These are phyloP conservation scores for Pseudogymnoascus sp. DNA, from an alignment of 2,329 filamentous ascomycete genomes.

Conservation along the genomic window DNA sequence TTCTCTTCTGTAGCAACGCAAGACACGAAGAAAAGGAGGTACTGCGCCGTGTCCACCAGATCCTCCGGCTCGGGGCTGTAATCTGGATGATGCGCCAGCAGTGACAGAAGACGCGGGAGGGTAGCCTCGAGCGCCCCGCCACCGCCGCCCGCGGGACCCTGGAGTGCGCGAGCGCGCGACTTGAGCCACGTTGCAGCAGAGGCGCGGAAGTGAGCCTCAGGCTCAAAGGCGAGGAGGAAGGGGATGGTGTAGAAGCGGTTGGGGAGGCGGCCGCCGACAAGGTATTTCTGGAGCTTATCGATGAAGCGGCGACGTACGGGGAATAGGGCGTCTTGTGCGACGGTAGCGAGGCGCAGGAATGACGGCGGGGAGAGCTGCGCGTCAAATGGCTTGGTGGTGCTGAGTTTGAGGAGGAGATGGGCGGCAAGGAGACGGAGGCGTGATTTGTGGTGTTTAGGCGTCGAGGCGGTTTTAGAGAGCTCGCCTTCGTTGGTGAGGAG, in stretches of 20 bases:
- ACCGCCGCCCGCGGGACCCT: slow-evolving; percentile 16
- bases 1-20: slow-evolving; percentile 80
- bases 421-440: slow-evolving; percentile 77
- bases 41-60: slow-evolving; percentile 73
- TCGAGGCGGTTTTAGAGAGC: slow-evolving; percentile 64
- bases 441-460: slow-evolving; percentile 68
- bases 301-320: slow-evolving; percentile 74
- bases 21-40: slow-evolving; percentile 82
- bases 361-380: slow-evolving; percentile 60
- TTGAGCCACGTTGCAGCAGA: slow-evolving; percentile 82
- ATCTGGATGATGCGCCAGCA: slow-evolving; percentile 91
- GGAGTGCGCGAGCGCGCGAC: slow-evolving; percentile 60
- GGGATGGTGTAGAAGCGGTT: slow-evolving; percentile 80
- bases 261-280: slow-evolving; percentile 62
- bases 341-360: slow-evolving; percentile 74
- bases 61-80: slow-evolving; percentile 61
- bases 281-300: slow-evolving; percentile 81
- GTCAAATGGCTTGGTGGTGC: slow-evolving; percentile 67
- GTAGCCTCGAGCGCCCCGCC: slow-evolving; percentile 61
- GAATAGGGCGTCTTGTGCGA: slow-evolving; percentile 68
- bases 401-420: slow-evolving; percentile 75
- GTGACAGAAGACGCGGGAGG: slow-evolving; percentile 73
- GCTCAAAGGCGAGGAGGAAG: slow-evolving; percentile 89
- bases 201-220: slow-evolving; percentile 61
- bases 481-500: slow-evolving; percentile 72